phyloP scores from a whole-genome alignment of 768 basidiomycete species.

The Pulveroboletus frians region DNA sequence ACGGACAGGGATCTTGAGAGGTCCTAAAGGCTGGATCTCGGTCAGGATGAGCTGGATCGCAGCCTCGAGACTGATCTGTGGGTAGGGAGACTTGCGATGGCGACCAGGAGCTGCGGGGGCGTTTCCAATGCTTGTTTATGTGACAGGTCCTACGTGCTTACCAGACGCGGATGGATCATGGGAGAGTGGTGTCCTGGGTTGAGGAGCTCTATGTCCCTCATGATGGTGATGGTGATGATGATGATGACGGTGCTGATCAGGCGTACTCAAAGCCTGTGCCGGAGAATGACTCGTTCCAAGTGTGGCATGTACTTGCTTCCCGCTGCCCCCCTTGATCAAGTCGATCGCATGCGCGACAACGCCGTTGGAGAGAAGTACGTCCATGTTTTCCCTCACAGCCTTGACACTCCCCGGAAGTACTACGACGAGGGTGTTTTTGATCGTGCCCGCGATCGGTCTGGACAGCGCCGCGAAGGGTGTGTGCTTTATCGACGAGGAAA shows the following conservation, averaged over 20 bases:
- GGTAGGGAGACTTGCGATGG: slow-evolving; percentile 73
- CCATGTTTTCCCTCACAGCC: slow-evolving; percentile 76
- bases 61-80: slow-evolving; percentile 58
- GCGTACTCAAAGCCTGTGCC: slow-evolving; percentile 10
- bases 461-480: slow-evolving; percentile 81
- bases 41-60: slow-evolving; percentile 56
- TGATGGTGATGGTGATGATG: slow-evolving; percentile 19
- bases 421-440: slow-evolving; percentile 60
- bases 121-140: neutral
- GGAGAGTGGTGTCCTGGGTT: slow-evolving; percentile 54
- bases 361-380: slow-evolving; percentile 51
- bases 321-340: slow-evolving; percentile 63
- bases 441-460: slow-evolving; percentile 75
- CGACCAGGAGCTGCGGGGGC: slow-evolving; percentile 53
- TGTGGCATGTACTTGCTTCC: slow-evolving; percentile 50
- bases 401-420: slow-evolving; percentile 85
- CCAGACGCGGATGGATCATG: slow-evolving; percentile 67
- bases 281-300: slow-evolving; percentile 35
- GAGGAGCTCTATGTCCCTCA: slow-evolving; percentile 43
- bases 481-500: slow-evolving; percentile 61
- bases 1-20: slow-evolving; percentile 41
- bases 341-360: slow-evolving; percentile 70
- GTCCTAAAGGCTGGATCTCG: slow-evolving; percentile 41
- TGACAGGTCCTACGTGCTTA: slow-evolving; percentile 29
- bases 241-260: slow-evolving; percentile 26